Evolutionary conservation across 129 eudicot species (phyloP), one percentile per base, ranked within the genome.

Genomic region (Arctium lappa): DNA sequence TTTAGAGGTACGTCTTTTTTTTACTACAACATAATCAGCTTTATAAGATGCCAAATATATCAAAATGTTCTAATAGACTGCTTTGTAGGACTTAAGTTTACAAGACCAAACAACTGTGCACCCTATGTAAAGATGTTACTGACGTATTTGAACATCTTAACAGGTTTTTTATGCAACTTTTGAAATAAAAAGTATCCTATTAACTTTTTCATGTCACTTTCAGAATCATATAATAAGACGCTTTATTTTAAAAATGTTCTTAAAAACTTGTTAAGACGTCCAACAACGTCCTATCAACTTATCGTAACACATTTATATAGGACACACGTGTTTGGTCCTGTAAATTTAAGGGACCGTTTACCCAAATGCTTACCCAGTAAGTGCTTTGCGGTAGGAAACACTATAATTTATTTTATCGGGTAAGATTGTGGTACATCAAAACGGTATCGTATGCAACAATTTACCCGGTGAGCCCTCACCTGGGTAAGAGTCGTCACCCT

Each of bases 1-100:
- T 63, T 83, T 92, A 16, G 96, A 89, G 97, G 97, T 92, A 89
- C 36, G 16, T 56, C 36, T 16, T 16, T 15, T 16, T 56, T 60
- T 60, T 9, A 16, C 68, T 60, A 60, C 9, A n/a, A 60, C 29
- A 60, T 16, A 60, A 60, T 60, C 3, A 3, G 68, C 68, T 60
- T 60, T 60, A 60, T 60, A 60, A n/a, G 29, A 60, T n/a, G 66
- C 8, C 66, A 60, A 5, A 56, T 0, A 16, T 60, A 29, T 60
- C 29, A 16, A 16, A 60, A 77, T 72, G 8, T 18, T 73, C 75
- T 5, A 6, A 16, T n/a, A 46, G 56, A 56, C 8, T 56, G 66
- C 22, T 56, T 56, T 56, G 16, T 15, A n/a, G 29, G 29, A 15
- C 7, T n/a, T 56, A 16, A 50, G 56, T 46, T 46, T 46, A 46